Evolutionary conservation across 106 monocot species (phyloP).

Genomic region (Dioscorea dumetorum): DNA sequence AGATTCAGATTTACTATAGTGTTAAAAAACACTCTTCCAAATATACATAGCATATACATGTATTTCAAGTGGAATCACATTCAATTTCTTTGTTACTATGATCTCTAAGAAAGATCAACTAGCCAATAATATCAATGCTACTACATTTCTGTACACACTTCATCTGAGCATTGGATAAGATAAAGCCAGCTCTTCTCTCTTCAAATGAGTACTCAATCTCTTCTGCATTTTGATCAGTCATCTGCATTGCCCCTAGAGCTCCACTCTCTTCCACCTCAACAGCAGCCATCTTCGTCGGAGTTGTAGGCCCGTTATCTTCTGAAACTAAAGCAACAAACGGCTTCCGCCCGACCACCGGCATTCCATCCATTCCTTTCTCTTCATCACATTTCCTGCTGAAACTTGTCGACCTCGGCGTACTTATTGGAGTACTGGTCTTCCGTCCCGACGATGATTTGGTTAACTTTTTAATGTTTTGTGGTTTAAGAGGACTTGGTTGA

Average conservation of each 20-base stretch:
- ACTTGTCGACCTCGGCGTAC: neutral
- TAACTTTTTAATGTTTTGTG: constrained; percentile 17
- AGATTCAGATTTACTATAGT: no score
- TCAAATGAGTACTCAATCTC: constrained; percentile 7
- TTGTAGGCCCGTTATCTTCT: constrained; percentile 1
- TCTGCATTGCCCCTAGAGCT: neutral
- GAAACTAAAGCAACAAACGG: constrained; percentile 1
- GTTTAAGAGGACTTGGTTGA: constrained; percentile 26
- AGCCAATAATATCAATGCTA: neutral
- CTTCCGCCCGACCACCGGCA: neutral
- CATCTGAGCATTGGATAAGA: neutral
- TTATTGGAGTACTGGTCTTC: constrained; percentile 6
- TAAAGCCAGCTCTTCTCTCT: constrained; percentile 3
- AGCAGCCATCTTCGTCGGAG: neutral
- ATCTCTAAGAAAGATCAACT: neutral
- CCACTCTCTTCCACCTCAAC: neutral
- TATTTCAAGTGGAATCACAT: no score
- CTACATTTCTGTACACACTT: neutral
- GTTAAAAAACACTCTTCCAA: no score
- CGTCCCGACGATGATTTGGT: constrained; percentile 5
- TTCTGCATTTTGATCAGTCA: neutral
- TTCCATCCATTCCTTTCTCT: neutral
- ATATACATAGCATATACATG: no score
- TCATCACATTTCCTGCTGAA: neutral
- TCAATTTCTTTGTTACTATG: neutral